Conservation (phyloP, 176 grass and related monocot species). For the Thinopyrum elongatum region DNA sequence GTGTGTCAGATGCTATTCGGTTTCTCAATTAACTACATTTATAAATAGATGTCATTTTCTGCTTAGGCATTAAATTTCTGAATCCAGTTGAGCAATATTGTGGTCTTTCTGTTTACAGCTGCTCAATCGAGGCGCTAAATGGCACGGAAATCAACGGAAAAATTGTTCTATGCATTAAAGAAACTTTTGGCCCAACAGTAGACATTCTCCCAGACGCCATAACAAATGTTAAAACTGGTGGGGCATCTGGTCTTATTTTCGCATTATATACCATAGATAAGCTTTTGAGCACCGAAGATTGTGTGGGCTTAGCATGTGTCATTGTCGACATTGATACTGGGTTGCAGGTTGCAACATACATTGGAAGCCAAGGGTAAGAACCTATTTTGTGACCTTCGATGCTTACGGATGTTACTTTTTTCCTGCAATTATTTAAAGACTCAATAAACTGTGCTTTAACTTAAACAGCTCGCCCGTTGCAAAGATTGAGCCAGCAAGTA, state of each 20-base stretch:
- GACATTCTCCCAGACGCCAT: neutral
- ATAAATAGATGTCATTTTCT: neutral
- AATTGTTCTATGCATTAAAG: conserved; percentile 24
- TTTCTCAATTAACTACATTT: conserved; percentile 10
- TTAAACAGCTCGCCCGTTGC: conserved; percentile 18
- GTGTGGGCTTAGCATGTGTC: conserved; percentile 2
- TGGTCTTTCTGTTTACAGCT: conserved; percentile 20
- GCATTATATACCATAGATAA: conserved; percentile 24
- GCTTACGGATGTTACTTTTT: neutral
- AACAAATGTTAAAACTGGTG: conserved; percentile 2
- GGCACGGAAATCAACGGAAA: conserved; percentile 21
- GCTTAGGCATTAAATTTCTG: neutral
- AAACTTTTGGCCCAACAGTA: conserved; percentile 7
- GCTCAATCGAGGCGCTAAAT: conserved; percentile 27
- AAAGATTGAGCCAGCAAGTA: conserved; percentile 28
- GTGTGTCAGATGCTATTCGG: neutral
- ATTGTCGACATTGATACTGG: conserved; percentile 17
- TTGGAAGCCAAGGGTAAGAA: conserved; percentile 21
- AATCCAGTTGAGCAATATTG: conserved; percentile 7
- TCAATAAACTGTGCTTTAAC: neutral
- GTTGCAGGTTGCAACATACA: conserved; percentile 24
- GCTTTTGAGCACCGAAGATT: conserved; percentile 12
- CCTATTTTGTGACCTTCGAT: neutral
- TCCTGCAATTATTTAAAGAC: neutral
- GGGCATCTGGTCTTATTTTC: conserved; percentile 28